phyloP scores from a whole-genome alignment of 2,329 filamentous ascomycete species.

The Xylariales sp. region DNA sequence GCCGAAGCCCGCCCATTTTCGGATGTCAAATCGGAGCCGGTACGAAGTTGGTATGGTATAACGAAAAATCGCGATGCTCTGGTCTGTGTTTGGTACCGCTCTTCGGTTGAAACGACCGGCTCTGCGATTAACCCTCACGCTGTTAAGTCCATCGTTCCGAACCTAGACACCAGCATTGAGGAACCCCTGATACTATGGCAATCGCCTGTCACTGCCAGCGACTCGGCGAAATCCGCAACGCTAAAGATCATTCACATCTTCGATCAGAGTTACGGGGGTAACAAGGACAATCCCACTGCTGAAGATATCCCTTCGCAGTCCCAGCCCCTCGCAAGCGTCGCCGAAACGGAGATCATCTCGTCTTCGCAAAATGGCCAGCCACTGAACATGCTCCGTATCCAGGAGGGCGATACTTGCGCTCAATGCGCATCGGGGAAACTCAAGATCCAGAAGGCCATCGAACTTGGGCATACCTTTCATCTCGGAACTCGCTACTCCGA shows the following conservation, averaged over 20 bases:
- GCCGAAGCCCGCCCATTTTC: constrained; percentile 16
- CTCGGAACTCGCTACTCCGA: constrained; percentile 84
- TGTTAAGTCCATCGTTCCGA: constrained; percentile 60
- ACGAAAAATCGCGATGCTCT: constrained; percentile 63
- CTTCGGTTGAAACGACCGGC: constrained; percentile 19
- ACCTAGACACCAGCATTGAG: constrained; percentile 68
- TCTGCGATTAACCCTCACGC: constrained; percentile 47
- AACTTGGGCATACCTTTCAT: constrained; percentile 93
- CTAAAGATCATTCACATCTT: constrained; percentile 22
- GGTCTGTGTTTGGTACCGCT: constrained; percentile 65
- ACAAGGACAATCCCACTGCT: constrained; percentile 1
- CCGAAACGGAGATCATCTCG: constrained; percentile 16
- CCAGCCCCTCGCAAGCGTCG: constrained; percentile 11
- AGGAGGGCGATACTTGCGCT: constrained; percentile 67
- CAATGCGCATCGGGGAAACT: constrained; percentile 62
- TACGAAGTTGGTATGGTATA: constrained; percentile 56
- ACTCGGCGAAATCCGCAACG: neutral
- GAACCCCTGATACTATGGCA: constrained; percentile 51
- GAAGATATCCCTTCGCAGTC: constrained; percentile 13
- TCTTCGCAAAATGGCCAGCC: constrained; percentile 24
- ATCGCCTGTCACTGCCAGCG: constrained; percentile 26
- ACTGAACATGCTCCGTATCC: constrained; percentile 61
- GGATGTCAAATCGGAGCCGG: neutral
- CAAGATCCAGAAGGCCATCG: constrained; percentile 67
- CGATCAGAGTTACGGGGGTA: constrained; percentile 28